Conservation (phyloP, 2,329 filamentous ascomycete genomes). For the Aspergillus carbonarius region DNA sequence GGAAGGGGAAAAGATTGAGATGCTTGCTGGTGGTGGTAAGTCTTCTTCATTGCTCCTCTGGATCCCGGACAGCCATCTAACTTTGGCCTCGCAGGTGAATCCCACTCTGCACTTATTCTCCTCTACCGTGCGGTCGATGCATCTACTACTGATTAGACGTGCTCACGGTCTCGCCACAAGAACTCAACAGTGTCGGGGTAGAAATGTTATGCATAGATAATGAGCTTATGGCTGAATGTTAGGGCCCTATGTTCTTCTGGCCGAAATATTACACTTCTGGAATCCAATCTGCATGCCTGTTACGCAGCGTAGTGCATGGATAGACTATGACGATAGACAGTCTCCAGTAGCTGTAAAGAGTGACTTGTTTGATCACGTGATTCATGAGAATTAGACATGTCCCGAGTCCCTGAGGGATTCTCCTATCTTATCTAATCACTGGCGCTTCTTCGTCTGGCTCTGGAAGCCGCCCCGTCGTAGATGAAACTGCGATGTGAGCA, state of each 20-base stretch:
- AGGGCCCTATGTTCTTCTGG: neutral
- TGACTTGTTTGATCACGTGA: neutral
- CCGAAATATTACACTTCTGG: neutral
- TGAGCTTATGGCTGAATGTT: constrained; percentile 2
- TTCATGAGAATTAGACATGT: no score
- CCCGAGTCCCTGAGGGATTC: neutral
- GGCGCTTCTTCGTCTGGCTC: neutral
- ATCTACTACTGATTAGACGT: constrained; percentile 40
- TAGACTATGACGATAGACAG: neutral
- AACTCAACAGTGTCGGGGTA: neutral
- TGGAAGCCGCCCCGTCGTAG: neutral
- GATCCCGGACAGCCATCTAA: constrained; percentile 17
- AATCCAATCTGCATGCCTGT: neutral
- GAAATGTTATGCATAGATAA: constrained; percentile 4
- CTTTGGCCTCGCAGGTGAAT: constrained; percentile 41
- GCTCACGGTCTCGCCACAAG: neutral
- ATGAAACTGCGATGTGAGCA: constrained; percentile 23
- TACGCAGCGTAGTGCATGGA: no score
- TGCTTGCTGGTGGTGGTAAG: constrained; percentile 80
- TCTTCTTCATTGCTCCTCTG: constrained; percentile 2
- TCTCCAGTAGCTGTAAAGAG: neutral
- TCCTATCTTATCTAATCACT: constrained; percentile 4
- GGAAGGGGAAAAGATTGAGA: constrained; percentile 84
- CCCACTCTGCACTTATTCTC: constrained; percentile 52
- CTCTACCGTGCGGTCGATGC: constrained; percentile 52